Conservation (phyloP, 129 eudicot genomes). For the Arctium minus region DNA sequence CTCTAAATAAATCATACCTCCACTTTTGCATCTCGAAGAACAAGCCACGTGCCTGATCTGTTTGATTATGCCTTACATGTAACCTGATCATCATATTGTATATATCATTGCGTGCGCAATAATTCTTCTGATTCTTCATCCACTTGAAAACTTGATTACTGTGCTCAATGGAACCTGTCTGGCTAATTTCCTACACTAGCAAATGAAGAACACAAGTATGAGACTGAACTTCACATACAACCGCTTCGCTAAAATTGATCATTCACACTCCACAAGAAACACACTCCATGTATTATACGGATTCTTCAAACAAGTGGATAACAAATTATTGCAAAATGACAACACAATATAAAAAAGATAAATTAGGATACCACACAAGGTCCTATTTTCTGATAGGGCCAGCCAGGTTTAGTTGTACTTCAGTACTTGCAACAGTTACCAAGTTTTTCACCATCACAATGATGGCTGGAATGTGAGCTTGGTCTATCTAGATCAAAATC, state of each 20-base stretch:
- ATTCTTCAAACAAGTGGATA: conserved; percentile 3
- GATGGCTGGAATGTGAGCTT: neutral
- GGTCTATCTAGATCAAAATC: neutral
- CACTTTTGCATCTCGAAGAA: conserved; percentile 98
- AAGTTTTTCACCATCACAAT: neutral
- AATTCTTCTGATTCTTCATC: conserved; percentile 94
- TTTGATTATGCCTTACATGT: conserved; percentile 82
- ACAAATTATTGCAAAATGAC: neutral
- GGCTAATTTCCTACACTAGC: conserved; percentile 70
- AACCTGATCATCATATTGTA: conserved; percentile 97
- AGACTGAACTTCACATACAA: neutral
- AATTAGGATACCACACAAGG: neutral
- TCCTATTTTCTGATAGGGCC: neutral
- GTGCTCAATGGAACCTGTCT: conserved; percentile 75
- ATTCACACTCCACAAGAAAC: conserved; percentile 3
- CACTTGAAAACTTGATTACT: conserved; percentile 74
- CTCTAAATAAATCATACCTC: conserved; percentile 53
- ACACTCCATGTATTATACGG: neutral
- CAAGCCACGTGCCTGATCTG: conserved; percentile 96
- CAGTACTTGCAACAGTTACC: neutral
- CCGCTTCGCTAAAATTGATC: neutral
- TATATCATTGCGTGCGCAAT: conserved; percentile 87
- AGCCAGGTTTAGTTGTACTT: neutral
- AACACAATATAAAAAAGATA: neutral
- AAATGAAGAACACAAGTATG: conserved; percentile 2